Percentiles rank a stretch among this genome's conserved stretches.
Conservation (phyloP, 305 asterid genomes). For the Fraxinus angustifolia region DNA sequence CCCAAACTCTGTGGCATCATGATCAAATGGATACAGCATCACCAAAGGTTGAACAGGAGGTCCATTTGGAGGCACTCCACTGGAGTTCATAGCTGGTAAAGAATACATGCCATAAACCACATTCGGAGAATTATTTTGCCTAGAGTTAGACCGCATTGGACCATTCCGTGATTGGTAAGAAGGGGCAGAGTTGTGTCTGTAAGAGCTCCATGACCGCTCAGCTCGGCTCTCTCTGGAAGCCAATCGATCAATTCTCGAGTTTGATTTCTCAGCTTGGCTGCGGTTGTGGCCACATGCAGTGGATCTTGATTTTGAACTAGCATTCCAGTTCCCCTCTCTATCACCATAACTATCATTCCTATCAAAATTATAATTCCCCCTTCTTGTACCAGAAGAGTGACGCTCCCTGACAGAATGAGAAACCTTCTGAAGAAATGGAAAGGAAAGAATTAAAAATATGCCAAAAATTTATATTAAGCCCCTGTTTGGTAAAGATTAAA, state of each 20-base stretch:
- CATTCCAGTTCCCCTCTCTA: constrained; percentile 76
- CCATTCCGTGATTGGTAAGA: constrained; percentile 67
- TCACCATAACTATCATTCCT: constrained; percentile 61
- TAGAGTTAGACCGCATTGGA: constrained; percentile 51
- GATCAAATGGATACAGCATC: constrained; percentile 81
- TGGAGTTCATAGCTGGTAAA: neutral
- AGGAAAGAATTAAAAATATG: constrained; percentile 16
- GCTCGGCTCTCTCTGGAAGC: constrained; percentile 53
- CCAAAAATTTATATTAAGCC: neutral
- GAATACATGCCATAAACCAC: constrained; percentile 30
- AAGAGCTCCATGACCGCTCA: constrained; percentile 47
- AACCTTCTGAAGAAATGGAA: constrained; percentile 56
- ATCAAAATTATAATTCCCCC: constrained; percentile 75
- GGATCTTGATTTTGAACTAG: constrained; percentile 61
- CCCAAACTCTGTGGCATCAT: constrained; percentile 70
- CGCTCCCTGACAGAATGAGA: constrained; percentile 54
- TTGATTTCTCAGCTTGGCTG: constrained; percentile 61
- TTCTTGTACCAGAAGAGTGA: constrained; percentile 60
- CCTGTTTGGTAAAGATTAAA: neutral
- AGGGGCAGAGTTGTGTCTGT: constrained; percentile 24
- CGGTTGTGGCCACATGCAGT: constrained; percentile 55
- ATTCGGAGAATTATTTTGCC: constrained; percentile 50
- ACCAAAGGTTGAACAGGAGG: constrained; percentile 60
- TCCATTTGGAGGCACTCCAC: constrained; percentile 36
- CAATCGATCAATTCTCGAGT: constrained; percentile 54